A percentile compares a stretch with the other conserved stretches of the same genome.
These are phyloP conservation scores for Penicillium capsulatum DNA, from an alignment of 2,329 filamentous ascomycete species.

Conservation along the genomic window DNA sequence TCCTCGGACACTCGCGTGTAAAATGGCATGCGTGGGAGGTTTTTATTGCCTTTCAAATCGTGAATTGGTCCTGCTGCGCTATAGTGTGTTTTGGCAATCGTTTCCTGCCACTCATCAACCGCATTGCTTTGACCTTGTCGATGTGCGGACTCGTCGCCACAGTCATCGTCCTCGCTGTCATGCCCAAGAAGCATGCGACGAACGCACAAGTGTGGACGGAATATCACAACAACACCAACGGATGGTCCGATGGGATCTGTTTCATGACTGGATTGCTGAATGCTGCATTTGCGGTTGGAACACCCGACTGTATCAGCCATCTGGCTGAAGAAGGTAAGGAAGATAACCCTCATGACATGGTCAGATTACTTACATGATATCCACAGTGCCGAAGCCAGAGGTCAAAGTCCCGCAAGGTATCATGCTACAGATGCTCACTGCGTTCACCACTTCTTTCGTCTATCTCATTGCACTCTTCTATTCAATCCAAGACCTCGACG, in stretches of 20 bases:
- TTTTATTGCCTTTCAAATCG: slow-evolving; percentile 39
- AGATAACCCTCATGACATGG: too few relatives aligned
- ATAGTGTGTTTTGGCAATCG: slow-evolving; percentile 53
- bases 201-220: slow-evolving; percentile 26
- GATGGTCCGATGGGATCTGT: slow-evolving; percentile 32
- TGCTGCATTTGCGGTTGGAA: slow-evolving; percentile 62
- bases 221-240: slow-evolving; percentile 29
- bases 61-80: slow-evolving; percentile 49
- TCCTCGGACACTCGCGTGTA: slow-evolving; percentile 21
- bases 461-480: slow-evolving; percentile 47
- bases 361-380: too few relatives aligned
- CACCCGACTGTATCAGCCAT: slow-evolving; percentile 60
- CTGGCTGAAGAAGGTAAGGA: slow-evolving; percentile 52
- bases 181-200: slow-evolving; percentile 41
- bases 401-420: slow-evolving; percentile 45
- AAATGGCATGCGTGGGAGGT: slow-evolving; percentile 31
- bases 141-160: slow-evolving; percentile 47
- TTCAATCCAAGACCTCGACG: slow-evolving; percentile 44
- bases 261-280: slow-evolving; percentile 61
- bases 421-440: slow-evolving; percentile 44
- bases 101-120: slow-evolving; percentile 47
- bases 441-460: slow-evolving; percentile 41
- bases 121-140: slow-evolving; percentile 52
- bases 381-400: slow-evolving; percentile 26
- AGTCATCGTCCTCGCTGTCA: slow-evolving; percentile 46